Evolutionary conservation across 768 basidiomycete genomes (phyloP).

Genomic region (Lentinus tigrinus): DNA sequence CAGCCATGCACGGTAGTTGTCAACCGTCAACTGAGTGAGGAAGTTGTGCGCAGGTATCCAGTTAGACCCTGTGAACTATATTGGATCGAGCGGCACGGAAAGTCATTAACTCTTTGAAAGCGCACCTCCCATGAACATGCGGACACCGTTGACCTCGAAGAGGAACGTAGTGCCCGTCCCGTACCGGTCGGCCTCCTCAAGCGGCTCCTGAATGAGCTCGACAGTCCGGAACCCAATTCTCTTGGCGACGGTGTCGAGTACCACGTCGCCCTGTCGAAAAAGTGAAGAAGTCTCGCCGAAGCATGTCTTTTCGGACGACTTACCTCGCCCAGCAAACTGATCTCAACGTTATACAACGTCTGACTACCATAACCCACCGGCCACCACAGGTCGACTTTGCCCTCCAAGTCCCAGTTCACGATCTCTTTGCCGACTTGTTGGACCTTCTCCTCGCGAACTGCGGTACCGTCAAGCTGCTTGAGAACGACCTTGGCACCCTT

Average conservation of each 20-base stretch:
- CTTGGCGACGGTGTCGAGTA: slow-evolving; percentile 13
- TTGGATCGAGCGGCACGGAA: slow-evolving; percentile 36
- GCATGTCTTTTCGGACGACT: slow-evolving; percentile 13
- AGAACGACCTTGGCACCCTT: slow-evolving; percentile 20
- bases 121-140: slow-evolving; percentile 45
- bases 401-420: slow-evolving; percentile 32
- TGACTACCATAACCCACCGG: slow-evolving; percentile 41
- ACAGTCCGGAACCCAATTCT: slow-evolving; percentile 45
- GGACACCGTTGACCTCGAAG: slow-evolving; percentile 48
- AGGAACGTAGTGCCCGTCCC: slow-evolving; percentile 43
- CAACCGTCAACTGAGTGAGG: slow-evolving; percentile 51
- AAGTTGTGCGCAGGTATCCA: slow-evolving; percentile 92
- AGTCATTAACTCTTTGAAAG: not conserved
- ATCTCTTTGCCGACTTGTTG: not conserved
- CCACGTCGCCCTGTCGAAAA: not conserved
- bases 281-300: not conserved
- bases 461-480: not conserved
- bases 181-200: slow-evolving; percentile 31
- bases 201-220: slow-evolving; percentile 42
- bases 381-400: slow-evolving; percentile 43
- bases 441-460: not conserved
- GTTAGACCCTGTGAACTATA: slow-evolving; percentile 55
- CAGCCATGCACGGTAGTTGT: slow-evolving; percentile 72
- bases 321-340: slow-evolving; percentile 31
- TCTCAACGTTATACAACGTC: slow-evolving; percentile 36